phyloP scores from a whole-genome alignment of 345 rosid species.

The Ceriops decandra region DNA sequence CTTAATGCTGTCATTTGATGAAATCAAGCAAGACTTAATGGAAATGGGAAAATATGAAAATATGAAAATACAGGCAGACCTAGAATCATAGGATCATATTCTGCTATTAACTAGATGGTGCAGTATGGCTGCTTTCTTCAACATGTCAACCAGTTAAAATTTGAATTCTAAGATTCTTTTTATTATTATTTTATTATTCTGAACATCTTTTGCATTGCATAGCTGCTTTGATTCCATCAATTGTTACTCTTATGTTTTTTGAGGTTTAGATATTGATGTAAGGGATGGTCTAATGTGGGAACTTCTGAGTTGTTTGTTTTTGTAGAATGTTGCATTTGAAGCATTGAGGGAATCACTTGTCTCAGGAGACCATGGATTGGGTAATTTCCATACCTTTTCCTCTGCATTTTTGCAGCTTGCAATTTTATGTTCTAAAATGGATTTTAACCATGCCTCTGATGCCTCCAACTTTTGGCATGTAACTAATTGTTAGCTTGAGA shows the following conservation, averaged over 20 bases:
- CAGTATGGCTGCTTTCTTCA: background rate
- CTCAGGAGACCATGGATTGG: slow-evolving; percentile 39
- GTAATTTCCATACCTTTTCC: slow-evolving; percentile 23
- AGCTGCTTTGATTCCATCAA: slow-evolving; percentile 5
- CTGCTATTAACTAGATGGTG: background rate
- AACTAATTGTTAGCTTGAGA: no score
- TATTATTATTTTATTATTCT: background rate
- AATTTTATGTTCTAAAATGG: background rate
- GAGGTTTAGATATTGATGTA: background rate
- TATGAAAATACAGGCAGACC: no score
- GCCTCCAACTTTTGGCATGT: background rate
- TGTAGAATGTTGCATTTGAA: slow-evolving; percentile 77
- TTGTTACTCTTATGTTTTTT: slow-evolving; percentile 2
- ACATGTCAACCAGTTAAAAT: background rate
- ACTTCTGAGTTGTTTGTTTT: background rate
- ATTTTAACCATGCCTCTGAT: background rate
- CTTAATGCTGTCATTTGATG: background rate
- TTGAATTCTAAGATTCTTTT: background rate
- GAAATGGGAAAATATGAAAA: background rate
- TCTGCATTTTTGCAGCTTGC: no score
- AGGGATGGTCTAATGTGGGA: no score
- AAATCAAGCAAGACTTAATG: background rate
- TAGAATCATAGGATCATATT: background rate
- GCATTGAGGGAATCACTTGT: slow-evolving; percentile 53
- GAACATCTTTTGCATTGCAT: background rate